A percentile compares a stretch with the other conserved stretches of the same genome.
phyloP scores from a whole-genome alignment of 2,329 filamentous ascomycete species.

The Colletotrichum paranaense region DNA sequence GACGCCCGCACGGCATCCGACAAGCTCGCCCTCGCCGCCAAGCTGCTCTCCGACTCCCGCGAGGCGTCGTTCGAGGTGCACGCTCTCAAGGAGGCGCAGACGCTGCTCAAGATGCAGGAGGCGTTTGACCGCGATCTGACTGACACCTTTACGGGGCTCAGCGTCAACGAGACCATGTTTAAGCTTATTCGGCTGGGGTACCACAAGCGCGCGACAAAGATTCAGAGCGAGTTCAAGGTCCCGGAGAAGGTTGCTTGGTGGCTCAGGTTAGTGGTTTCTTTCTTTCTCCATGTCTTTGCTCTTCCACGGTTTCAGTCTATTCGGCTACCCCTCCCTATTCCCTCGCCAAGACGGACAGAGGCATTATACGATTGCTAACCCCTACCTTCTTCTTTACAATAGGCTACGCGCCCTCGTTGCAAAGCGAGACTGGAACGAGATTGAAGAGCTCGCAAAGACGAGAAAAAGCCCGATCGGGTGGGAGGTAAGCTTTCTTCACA shows the following conservation, averaged over 20 bases:
- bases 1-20: conserved; percentile 78
- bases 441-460: conserved; percentile 84
- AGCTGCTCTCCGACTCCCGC: conserved; percentile 85
- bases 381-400: conserved; percentile 6
- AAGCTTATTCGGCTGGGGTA: conserved; percentile 86
- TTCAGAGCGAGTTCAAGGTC: conserved; percentile 93
- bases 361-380: not conserved
- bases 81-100: conserved; percentile 81
- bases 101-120: conserved; percentile 87
- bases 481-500: conserved; percentile 72
- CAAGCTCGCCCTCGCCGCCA: conserved; percentile 88
- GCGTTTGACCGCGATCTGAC: conserved; percentile 86
- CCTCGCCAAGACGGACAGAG: not conserved
- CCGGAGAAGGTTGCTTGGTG: conserved; percentile 92
- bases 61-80: conserved; percentile 81
- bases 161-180: conserved; percentile 92
- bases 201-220: conserved; percentile 84
- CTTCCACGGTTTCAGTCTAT: no score
- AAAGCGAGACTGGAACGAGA: conserved; percentile 90
- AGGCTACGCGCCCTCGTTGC: conserved; percentile 89
- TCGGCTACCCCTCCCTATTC: not conserved
- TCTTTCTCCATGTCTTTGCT: no score
- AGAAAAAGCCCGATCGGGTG: conserved; percentile 95
- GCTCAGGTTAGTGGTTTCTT: conserved; percentile 64
- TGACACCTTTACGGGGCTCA: conserved; percentile 82